A percentile compares a stretch with the other conserved stretches of the same genome.
Evolutionary conservation across 1,139 yeast species (phyloP).

Genomic region (Candida neerlandica): DNA sequence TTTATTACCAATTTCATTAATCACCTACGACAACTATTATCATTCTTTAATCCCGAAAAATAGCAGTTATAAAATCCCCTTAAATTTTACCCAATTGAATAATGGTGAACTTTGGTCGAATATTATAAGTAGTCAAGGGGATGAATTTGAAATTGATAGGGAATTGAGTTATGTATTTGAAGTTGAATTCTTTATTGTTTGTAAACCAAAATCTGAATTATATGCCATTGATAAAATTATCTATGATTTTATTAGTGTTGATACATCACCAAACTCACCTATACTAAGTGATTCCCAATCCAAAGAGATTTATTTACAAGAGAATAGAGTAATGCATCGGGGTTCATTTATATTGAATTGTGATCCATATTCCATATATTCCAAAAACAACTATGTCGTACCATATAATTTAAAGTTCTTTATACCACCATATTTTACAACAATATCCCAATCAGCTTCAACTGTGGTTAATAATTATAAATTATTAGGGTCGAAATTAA

Average conservation of each 20-base stretch:
- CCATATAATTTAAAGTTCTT: conserved; percentile 42
- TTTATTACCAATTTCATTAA: conserved; percentile 28
- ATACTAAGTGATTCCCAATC: not conserved
- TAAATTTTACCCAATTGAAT: conserved; percentile 11
- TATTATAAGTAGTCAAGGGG: conserved; percentile 4
- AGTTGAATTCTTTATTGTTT: conserved; percentile 10
- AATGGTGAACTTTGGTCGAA: conserved; percentile 1
- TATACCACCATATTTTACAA: conserved; percentile 35
- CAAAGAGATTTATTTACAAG: no score
- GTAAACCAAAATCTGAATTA: conserved; percentile 6
- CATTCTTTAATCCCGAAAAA: conserved; percentile 25
- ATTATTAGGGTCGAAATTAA: conserved; percentile 12
- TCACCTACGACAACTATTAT: conserved; percentile 31
- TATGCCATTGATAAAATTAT: conserved; percentile 7
- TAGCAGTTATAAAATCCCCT: conserved; percentile 14
- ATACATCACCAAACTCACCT: not conserved
- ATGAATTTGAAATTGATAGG: conserved; percentile 12
- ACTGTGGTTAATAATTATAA: conserved; percentile 23
- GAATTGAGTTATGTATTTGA: conserved; percentile 14
- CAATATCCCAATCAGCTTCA: conserved; percentile 3
- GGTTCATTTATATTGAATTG: conserved; percentile 30
- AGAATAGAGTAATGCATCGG: conserved; percentile 4
- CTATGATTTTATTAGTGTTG: conserved; percentile 4
- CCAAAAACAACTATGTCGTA: conserved; percentile 31
- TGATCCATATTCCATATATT: conserved; percentile 32